Base-by-base conservation (phyloP, 345 rosid species). In the Salix brachista region DNA sequence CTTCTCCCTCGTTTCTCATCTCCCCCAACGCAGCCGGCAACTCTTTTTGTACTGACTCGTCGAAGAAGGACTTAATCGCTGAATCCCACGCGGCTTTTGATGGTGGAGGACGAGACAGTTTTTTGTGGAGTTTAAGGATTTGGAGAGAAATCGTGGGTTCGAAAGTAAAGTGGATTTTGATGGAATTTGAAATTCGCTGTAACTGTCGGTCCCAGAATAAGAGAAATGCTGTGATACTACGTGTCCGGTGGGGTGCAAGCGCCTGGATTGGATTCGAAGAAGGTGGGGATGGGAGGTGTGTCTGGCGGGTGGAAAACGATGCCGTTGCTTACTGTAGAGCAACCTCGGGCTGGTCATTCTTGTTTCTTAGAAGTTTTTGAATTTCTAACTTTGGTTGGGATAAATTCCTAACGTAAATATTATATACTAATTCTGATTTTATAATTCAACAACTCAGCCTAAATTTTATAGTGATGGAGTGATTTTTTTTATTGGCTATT, bases 191-290 rank as follows among this genome's bases (percentile, higher is more conserved):
- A 7, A 91, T 90, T 71, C 97, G 80, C 8, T 75, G 80, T 65
- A 92, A 65, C 80, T 91, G 97, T 25, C 96, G 83, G 26, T 84
- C 90, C 97, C 97, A 89, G 75, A 92, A 91, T 76, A 93, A 80
- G 78, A 93, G 78, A 52, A 83, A 82, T 21, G 87, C 67, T 6
- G 75, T 88, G 62, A 73, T 85, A 83, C 84, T 77, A 81, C 86
- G 88, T 41, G 99, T 91, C 62, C 98, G 87, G 99, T 84, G 77
- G 94, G 7, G 97, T 89, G 88, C 92, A 92, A 28, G 96, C 91
- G 48, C 98, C 97, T 67, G 91, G 75, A 69, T 77, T 89, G 36
- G 91, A 84, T 78, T 92, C 81, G 74, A 92, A 97, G 80, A 91
- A 88, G 69, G 87, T 78, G 34, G 94, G 25, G 50, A 86, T 90